A percentile compares a stretch with the other conserved stretches of the same genome.
phyloP scores from a whole-genome alignment of 805 yeast species.

The Danielozyma ontarioensis region DNA sequence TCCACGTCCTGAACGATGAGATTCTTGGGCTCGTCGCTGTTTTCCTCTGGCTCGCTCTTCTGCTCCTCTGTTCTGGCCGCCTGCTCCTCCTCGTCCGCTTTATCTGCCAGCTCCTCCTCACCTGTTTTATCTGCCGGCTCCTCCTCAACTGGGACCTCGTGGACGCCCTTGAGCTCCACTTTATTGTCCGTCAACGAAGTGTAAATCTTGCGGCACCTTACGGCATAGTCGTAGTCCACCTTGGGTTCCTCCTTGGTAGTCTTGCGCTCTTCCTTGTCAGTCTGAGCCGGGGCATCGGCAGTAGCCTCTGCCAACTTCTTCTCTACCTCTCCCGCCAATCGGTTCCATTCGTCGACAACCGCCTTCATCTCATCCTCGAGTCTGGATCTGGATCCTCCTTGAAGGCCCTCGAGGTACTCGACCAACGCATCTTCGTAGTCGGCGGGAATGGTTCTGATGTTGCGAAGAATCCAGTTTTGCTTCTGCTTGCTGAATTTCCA shows the following conservation, averaged over 20 bases:
- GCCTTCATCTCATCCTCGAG: conserved; percentile 44
- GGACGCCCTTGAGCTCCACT: conserved; percentile 27
- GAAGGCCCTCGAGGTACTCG: conserved; percentile 53
- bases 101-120: background rate
- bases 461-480: conserved; percentile 77
- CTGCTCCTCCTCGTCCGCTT: conserved; percentile 3
- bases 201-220: conserved; percentile 35
- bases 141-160: conserved; percentile 7
- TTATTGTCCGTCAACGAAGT: conserved; percentile 30
- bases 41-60: background rate
- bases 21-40: background rate
- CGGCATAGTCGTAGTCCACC: conserved; percentile 35
- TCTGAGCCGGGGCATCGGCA: background rate
- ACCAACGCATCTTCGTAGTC: conserved; percentile 48
- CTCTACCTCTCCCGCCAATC: conserved; percentile 37
- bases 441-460: conserved; percentile 48
- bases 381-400: conserved; percentile 66
- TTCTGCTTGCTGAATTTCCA: conserved; percentile 89
- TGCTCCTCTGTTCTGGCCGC: background rate
- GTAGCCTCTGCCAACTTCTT: conserved; percentile 18
- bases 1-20: background rate
- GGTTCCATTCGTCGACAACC: conserved; percentile 55
- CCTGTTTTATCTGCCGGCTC: conserved; percentile 1
- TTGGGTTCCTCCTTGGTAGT: conserved; percentile 10
- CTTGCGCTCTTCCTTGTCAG: conserved; percentile 7